These are phyloP conservation scores for Fusarium protoensiforme DNA, from an alignment of 2,329 filamentous ascomycete species.

Conservation along the genomic window DNA sequence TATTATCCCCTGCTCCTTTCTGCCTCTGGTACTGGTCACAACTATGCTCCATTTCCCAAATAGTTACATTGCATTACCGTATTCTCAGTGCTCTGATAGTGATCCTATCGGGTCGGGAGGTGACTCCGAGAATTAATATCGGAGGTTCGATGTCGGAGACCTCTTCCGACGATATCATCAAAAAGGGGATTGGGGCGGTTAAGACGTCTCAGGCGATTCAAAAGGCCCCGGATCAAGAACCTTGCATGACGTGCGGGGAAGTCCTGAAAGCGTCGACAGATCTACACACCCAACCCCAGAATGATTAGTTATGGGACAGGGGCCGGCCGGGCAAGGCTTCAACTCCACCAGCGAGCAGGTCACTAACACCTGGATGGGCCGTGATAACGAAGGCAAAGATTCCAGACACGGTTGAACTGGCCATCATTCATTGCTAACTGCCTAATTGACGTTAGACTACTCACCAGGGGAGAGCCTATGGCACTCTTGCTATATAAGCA, in stretches of 20 bases:
- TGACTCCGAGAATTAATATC: neutral
- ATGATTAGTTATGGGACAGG: neutral
- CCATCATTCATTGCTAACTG: neutral
- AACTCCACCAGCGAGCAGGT: neutral
- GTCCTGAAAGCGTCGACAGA: neutral
- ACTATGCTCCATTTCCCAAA: neutral
- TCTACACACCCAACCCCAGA: neutral
- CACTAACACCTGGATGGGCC: neutral
- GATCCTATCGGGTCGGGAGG: neutral
- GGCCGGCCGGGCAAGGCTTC: neutral
- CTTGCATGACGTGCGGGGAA: conserved; percentile 5
- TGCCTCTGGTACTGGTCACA: neutral
- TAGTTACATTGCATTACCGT: neutral
- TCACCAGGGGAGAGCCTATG: neutral
- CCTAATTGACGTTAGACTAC: neutral
- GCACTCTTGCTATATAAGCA: neutral
- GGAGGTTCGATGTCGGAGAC: neutral
- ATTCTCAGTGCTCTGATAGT: neutral
- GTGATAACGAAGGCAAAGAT: neutral
- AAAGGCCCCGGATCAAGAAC: neutral
- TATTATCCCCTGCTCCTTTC: neutral
- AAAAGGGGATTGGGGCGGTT: conserved; percentile 3
- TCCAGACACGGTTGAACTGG: neutral
- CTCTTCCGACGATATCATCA: neutral
- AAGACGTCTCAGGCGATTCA: neutral